Percentiles rank a stretch among this genome's conserved stretches.
phyloP scores from a whole-genome alignment of 139 green algal species.

The Tetradesmus obliquus region DNA sequence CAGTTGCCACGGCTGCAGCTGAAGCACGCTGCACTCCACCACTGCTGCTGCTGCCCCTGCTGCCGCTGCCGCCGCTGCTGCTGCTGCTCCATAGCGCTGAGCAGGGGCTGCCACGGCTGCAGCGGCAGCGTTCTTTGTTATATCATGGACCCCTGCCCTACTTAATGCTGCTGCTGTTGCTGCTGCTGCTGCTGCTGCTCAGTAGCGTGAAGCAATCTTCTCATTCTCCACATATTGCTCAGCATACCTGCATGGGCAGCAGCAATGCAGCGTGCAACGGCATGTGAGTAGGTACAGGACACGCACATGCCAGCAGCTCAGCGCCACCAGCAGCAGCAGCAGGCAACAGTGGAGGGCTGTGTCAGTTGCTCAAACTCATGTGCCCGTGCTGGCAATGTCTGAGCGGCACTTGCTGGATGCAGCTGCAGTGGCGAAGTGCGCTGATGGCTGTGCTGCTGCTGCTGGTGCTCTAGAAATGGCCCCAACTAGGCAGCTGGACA shows the following conservation, averaged over 20 bases:
- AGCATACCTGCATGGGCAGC: conserved; percentile 14
- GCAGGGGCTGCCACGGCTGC: too few species aligned
- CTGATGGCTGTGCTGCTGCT: too few species aligned
- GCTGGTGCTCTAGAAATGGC: too few species aligned
- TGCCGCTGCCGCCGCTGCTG: background rate
- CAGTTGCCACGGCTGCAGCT: background rate
- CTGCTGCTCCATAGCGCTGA: background rate
- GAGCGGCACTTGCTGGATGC: background rate
- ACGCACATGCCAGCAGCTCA: background rate
- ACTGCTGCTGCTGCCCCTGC: background rate
- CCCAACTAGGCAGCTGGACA: too few species aligned
- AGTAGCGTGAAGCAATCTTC: conserved; percentile 37
- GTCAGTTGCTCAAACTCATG: background rate
- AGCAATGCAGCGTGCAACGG: background rate
- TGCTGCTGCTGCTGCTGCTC: conserved; percentile 8
- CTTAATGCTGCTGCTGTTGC: background rate
- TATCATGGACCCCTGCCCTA: too few species aligned
- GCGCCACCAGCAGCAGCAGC: background rate
- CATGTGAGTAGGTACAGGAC: background rate
- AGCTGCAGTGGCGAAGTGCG: background rate
- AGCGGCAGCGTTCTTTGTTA: too few species aligned
- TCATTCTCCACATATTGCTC: conserved; percentile 5
- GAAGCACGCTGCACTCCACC: background rate
- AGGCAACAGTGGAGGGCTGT: background rate
- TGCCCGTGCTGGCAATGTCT: background rate